Percentiles rank a stretch among this genome's conserved stretches.
phyloP scores from a whole-genome alignment of 2,329 filamentous ascomycete species.

The Helotiales sp. region DNA sequence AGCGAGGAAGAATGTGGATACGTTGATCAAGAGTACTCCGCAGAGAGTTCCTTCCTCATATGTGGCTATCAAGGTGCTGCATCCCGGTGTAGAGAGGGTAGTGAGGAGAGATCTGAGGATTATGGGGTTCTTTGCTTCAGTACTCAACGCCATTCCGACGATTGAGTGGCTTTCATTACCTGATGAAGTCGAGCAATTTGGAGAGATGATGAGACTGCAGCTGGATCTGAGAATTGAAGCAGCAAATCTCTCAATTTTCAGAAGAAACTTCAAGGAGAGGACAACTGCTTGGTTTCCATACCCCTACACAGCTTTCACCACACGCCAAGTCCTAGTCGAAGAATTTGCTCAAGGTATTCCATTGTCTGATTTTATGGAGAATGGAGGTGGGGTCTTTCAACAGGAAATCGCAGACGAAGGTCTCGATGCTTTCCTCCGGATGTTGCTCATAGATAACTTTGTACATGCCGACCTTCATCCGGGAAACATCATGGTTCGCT shows the following conservation, averaged over 20 bases:
- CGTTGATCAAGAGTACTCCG: slow-evolving; percentile 82
- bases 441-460: slow-evolving; percentile 97
- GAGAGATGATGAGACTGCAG: slow-evolving; percentile 98
- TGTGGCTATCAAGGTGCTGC: slow-evolving; percentile 93
- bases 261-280: slow-evolving; percentile 84
- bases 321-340: slow-evolving; percentile 87
- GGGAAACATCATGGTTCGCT: slow-evolving; percentile 99
- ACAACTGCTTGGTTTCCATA: slow-evolving; percentile 97
- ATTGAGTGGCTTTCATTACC: slow-evolving; percentile 97
- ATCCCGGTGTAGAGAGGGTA: slow-evolving; percentile 85
- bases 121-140: slow-evolving; percentile 85
- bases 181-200: slow-evolving; percentile 91
- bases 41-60: slow-evolving; percentile 85
- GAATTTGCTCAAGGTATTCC: slow-evolving; percentile 96
- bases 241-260: slow-evolving; percentile 84
- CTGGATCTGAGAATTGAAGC: slow-evolving; percentile 93
- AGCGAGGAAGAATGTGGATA: slow-evolving; percentile 79
- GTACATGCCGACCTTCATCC: slow-evolving; percentile 95
- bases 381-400: slow-evolving; percentile 89
- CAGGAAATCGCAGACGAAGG: slow-evolving; percentile 94
- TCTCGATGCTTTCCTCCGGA: slow-evolving; percentile 91
- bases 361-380: slow-evolving; percentile 83
- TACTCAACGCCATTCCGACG: slow-evolving; percentile 85
- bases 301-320: slow-evolving; percentile 89
- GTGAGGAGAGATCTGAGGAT: slow-evolving; percentile 91